Evolutionary conservation across 164 flowering plant genomes (phyloP).

Genomic region (Paratinospora sagittata): DNA sequence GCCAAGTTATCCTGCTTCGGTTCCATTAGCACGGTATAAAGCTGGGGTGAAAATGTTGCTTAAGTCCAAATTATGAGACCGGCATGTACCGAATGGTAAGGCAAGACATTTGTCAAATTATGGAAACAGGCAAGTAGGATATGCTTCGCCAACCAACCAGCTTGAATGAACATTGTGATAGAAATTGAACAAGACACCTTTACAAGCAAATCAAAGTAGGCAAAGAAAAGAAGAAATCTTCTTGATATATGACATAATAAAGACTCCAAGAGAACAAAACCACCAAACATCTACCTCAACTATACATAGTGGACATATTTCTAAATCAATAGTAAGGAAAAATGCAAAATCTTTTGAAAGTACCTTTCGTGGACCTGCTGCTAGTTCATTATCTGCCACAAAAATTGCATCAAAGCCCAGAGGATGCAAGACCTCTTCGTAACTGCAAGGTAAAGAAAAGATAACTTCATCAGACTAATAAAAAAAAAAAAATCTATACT

Average conservation of each 20-base stretch:
- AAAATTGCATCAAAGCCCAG: constrained; percentile 51
- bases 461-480: background rate
- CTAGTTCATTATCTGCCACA: constrained; percentile 56
- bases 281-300: background rate
- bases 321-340: background rate
- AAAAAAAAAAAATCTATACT: too few relatives aligned
- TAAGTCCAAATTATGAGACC: background rate
- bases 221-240: too few relatives aligned
- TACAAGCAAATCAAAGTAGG: too few relatives aligned
- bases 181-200: background rate
- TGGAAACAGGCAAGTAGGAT: background rate
- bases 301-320: background rate
- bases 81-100: background rate
- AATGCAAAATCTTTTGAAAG: background rate
- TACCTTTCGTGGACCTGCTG: constrained; percentile 60
- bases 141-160: background rate
- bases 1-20: too few relatives aligned
- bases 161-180: background rate
- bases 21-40: too few relatives aligned
- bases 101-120: background rate
- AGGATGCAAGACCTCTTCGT: constrained; percentile 61
- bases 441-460: constrained; percentile 31
- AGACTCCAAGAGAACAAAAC: background rate
- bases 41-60: too few relatives aligned
- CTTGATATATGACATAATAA: background rate